Conservation (phyloP, 2,329 filamentous ascomycete species). For the Gremmenia infestans region DNA sequence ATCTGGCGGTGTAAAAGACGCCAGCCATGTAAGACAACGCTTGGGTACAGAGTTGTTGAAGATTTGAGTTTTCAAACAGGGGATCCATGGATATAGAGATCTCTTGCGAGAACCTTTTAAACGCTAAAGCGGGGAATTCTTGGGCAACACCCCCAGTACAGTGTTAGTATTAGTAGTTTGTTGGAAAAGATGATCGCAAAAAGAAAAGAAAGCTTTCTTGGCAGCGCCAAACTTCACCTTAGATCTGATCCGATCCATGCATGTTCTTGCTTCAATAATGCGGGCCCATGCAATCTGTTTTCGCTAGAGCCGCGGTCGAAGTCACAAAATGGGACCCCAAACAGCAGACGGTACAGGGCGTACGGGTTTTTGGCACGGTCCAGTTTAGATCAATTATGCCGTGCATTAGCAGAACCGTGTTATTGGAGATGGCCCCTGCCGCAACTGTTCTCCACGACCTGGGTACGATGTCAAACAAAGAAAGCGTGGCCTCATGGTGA, state of each 20-base stretch:
- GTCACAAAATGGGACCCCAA: conserved; percentile 15
- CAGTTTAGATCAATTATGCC: conserved; percentile 19
- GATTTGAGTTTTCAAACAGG: conserved; percentile 3
- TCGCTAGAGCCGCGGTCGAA: conserved; percentile 14
- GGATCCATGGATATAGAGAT: neutral
- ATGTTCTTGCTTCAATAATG: neutral
- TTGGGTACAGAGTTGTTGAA: conserved; percentile 8
- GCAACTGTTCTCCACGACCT: conserved; percentile 16
- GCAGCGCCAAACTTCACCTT: too few species aligned
- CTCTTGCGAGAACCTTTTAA: conserved; percentile 3
- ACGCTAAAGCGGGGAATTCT: neutral
- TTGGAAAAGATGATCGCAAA: too few species aligned
- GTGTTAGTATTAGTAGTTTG: too few species aligned
- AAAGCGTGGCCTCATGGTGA: conserved; percentile 1
- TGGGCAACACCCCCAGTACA: too few species aligned
- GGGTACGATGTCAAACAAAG: neutral
- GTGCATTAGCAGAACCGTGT: conserved; percentile 28
- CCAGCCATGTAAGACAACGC: conserved; percentile 23
- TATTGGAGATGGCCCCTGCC: conserved; percentile 17
- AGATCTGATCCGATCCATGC: too few species aligned
- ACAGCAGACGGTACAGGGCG: conserved; percentile 17
- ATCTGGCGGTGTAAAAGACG: conserved; percentile 29
- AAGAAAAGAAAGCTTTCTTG: too few species aligned
- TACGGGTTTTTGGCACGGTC: conserved; percentile 12
- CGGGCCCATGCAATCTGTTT: conserved; percentile 3